Conservation (phyloP, 2,329 filamentous ascomycete genomes). For the Lecanosticta acicola region DNA sequence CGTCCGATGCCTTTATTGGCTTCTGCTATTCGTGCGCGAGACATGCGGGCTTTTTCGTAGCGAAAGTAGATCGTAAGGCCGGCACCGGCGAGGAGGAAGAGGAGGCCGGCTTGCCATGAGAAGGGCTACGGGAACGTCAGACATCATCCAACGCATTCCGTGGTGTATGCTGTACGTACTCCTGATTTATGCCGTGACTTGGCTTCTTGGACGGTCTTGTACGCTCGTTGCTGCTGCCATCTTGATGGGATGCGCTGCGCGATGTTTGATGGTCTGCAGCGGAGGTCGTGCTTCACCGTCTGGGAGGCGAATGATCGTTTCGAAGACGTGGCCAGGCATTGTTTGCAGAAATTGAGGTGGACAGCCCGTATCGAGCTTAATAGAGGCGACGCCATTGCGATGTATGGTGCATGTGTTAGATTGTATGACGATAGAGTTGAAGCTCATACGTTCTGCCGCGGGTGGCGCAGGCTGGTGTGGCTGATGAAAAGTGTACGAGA, state of each 20-base stretch:
- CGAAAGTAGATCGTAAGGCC: slow-evolving; percentile 87
- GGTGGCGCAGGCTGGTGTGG: background rate
- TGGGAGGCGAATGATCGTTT: slow-evolving; percentile 19
- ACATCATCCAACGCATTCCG: background rate
- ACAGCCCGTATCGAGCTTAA: slow-evolving; percentile 12
- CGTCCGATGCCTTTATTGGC: slow-evolving; percentile 87
- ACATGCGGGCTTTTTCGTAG: slow-evolving; percentile 84
- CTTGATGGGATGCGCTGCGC: background rate
- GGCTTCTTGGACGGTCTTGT: slow-evolving; percentile 43
- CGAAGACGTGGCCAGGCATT: slow-evolving; percentile 19
- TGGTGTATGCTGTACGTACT: slow-evolving; percentile 27
- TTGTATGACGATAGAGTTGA: background rate
- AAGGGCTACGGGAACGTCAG: slow-evolving; percentile 62
- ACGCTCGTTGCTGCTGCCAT: slow-evolving; percentile 14
- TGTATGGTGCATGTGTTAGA: slow-evolving; percentile 1
- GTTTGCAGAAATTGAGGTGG: slow-evolving; percentile 21
- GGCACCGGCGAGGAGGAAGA: slow-evolving; percentile 75
- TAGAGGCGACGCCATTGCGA: slow-evolving; percentile 14
- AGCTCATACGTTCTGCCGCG: background rate
- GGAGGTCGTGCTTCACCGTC: slow-evolving; percentile 22
- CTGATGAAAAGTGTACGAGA: too few species aligned
- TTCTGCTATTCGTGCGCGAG: slow-evolving; percentile 81
- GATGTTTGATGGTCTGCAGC: slow-evolving; percentile 18
- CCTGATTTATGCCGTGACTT: slow-evolving; percentile 42
- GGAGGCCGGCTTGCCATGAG: slow-evolving; percentile 80